Evolutionary conservation across 1,284 basidiomycete species (phyloP).

Genomic region (Ustilago trichophora): DNA sequence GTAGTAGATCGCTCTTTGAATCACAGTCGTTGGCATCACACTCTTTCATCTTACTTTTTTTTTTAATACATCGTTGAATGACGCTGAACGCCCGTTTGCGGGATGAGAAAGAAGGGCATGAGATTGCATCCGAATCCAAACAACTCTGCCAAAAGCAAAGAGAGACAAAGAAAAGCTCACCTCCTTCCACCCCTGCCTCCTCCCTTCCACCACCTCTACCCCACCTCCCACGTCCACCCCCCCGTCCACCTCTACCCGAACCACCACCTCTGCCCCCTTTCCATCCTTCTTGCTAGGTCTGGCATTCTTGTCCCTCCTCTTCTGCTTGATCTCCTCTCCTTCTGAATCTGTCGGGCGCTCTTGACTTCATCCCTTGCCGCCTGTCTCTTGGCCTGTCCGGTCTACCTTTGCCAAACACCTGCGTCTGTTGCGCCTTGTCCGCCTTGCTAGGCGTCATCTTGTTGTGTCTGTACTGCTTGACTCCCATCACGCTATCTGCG

Average conservation of each 20-base stretch:
- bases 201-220: conserved; percentile 9
- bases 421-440: background rate
- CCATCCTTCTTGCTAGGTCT: conserved; percentile 45
- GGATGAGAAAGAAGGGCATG: too few species aligned
- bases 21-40: too few species aligned
- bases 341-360: conserved; percentile 56
- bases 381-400: conserved; percentile 45
- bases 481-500: conserved; percentile 70
- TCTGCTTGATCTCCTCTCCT: conserved; percentile 50
- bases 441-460: conserved; percentile 51
- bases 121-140: background rate
- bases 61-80: too few species aligned
- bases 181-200: conserved; percentile 17
- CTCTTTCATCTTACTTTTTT: too few species aligned
- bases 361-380: conserved; percentile 54
- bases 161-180: background rate
- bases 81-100: too few species aligned
- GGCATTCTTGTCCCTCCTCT: conserved; percentile 61
- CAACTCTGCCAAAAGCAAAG: background rate
- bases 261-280: conserved; percentile 1
- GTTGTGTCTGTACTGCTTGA: conserved; percentile 50
- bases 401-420: conserved; percentile 45
- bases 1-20: too few species aligned
- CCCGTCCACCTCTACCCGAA: conserved; percentile 10
- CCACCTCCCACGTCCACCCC: conserved; percentile 11